A percentile compares a stretch with the other conserved stretches of the same genome.
Evolutionary conservation across 495 filamentous ascomycete genomes (phyloP).

Genomic region (Aspergillus coremiiformis): DNA sequence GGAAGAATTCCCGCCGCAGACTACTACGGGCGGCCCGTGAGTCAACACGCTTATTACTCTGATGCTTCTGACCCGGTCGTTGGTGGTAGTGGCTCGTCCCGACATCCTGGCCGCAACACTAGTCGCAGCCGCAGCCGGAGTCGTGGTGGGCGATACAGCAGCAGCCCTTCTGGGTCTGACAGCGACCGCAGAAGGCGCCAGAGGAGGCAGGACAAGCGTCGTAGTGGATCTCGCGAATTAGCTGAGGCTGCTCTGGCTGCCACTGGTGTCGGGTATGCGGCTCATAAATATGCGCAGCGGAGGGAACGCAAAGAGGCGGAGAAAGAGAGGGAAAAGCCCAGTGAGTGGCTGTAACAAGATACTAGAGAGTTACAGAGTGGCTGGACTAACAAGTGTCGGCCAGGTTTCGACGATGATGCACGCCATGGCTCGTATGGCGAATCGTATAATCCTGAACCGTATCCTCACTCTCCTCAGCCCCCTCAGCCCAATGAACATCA

Average conservation of each 20-base stretch:
- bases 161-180: slow-evolving; percentile 42
- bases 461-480: slow-evolving; percentile 27
- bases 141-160: slow-evolving; percentile 30
- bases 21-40: slow-evolving; percentile 42
- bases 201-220: slow-evolving; percentile 41
- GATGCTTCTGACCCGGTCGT: slow-evolving; percentile 27
- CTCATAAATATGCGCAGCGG: slow-evolving; percentile 57
- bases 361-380: background rate
- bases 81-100: slow-evolving; percentile 25
- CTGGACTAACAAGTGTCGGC: background rate
- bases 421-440: slow-evolving; percentile 35
- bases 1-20: slow-evolving; percentile 43
- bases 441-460: slow-evolving; percentile 38
- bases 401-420: slow-evolving; percentile 29
- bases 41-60: slow-evolving; percentile 36
- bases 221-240: slow-evolving; percentile 58
- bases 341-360: slow-evolving; percentile 10
- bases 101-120: slow-evolving; percentile 20
- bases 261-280: slow-evolving; percentile 69
- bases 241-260: slow-evolving; percentile 63
- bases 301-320: slow-evolving; percentile 52
- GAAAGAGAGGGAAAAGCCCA: slow-evolving; percentile 20
- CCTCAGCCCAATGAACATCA: slow-evolving; percentile 23
- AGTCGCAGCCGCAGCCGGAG: slow-evolving; percentile 36
- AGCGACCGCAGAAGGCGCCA: slow-evolving; percentile 31